phyloP scores from a whole-genome alignment of 129 eudicot genomes.

The Heracleum sosnowskyi region DNA sequence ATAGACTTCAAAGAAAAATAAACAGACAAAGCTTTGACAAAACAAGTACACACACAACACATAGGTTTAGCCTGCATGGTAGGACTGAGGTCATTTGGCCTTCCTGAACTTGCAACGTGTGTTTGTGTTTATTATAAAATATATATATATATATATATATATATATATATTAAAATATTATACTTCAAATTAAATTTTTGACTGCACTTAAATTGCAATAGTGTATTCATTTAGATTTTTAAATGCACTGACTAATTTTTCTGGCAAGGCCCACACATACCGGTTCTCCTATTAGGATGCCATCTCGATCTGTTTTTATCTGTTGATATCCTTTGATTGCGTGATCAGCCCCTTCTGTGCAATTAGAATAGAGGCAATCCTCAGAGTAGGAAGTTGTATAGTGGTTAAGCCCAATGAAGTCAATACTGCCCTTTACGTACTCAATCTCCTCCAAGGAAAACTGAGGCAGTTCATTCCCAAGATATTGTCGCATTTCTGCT shows the following conservation, averaged over 20 bases:
- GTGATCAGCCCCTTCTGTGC: conserved; percentile 28
- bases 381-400: conserved; percentile 55
- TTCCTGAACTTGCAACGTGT: neutral
- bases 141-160: no score
- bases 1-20: neutral
- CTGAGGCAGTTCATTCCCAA: conserved; percentile 48
- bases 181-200: neutral
- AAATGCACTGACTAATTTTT: no score
- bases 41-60: neutral
- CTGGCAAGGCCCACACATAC: conserved; percentile 23
- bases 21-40: neutral
- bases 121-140: no score
- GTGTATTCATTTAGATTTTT: no score
- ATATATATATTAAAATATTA: neutral
- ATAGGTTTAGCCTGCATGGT: neutral
- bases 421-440: conserved; percentile 43
- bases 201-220: neutral
- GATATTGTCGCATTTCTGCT: conserved; percentile 50
- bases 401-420: conserved; percentile 74
- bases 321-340: conserved; percentile 40
- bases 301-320: conserved; percentile 36
- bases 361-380: conserved; percentile 51
- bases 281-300: conserved; percentile 56
- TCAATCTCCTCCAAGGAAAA: conserved; percentile 43
- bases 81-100: neutral